phyloP scores from a whole-genome alignment of 2,329 filamentous ascomycete species.

The Calcarisporium arbuscula region DNA sequence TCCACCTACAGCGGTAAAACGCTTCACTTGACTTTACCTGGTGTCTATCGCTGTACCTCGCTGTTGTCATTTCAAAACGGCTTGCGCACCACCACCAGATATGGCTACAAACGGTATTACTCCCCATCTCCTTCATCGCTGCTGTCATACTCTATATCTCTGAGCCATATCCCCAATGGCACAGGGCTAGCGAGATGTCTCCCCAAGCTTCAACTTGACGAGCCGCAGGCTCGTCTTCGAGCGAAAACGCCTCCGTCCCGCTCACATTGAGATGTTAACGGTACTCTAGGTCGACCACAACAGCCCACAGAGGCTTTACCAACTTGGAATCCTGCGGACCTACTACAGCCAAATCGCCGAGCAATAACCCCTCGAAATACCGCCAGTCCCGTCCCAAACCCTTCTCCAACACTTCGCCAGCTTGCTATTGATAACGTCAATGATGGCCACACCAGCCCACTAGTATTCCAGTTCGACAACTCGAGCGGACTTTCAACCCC shows the following conservation, averaged over 20 bases:
- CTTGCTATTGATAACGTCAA: conserved; percentile 14
- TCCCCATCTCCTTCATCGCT: no score
- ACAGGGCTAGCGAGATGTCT: no score
- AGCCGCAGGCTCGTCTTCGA: no score
- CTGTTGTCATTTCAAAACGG: no score
- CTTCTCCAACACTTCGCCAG: conserved; percentile 15
- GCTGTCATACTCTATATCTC: no score
- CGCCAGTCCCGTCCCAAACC: conserved; percentile 17
- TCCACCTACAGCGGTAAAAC: no score
- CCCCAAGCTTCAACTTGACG: no score
- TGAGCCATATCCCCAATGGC: no score
- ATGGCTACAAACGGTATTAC: conserved; percentile 28
- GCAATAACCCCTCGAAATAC: conserved; percentile 21
- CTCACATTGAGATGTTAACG: conserved; percentile 9
- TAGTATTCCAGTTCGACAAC: conserved; percentile 38
- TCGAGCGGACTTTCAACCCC: conserved; percentile 28
- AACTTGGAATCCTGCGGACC: conserved; percentile 34
- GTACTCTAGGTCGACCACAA: conserved; percentile 20
- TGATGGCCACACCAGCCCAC: conserved; percentile 21
- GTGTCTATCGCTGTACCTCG: no score
- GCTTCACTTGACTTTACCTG: no score
- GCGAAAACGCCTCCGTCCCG: no score
- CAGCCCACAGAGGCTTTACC: conserved; percentile 19
- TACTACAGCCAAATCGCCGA: conserved; percentile 32
- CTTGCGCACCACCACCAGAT: no score